Evolutionary conservation across 31 red algal species (phyloP).

Genomic region (Asparagopsis taxiformis): DNA sequence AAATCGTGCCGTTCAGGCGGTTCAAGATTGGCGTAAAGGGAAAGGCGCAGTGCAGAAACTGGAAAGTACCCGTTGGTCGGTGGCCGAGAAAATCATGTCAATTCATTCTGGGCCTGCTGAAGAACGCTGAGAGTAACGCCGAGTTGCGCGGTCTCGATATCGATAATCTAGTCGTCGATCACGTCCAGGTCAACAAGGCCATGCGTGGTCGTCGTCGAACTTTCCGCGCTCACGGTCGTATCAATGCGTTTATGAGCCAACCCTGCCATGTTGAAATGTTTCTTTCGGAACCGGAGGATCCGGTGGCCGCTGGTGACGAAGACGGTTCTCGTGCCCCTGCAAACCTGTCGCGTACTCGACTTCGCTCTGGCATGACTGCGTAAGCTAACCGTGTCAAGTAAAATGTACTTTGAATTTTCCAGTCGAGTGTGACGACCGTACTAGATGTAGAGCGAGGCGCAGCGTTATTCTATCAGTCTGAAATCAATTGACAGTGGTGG

Average conservation of each 20-base stretch:
- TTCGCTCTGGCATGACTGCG: constrained; percentile 71
- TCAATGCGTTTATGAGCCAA: constrained; percentile 97
- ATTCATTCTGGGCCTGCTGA: constrained; percentile 85
- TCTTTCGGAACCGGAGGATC: constrained; percentile 70
- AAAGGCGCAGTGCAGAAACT: constrained; percentile 91
- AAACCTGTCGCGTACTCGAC: constrained; percentile 44
- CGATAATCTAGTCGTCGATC: constrained; percentile 85
- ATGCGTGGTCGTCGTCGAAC: constrained; percentile 91
- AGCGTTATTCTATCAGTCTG: too few relatives aligned
- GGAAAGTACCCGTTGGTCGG: constrained; percentile 83
- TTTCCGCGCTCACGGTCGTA: constrained; percentile 96
- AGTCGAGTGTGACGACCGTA: too few relatives aligned
- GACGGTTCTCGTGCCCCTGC: constrained; percentile 46
- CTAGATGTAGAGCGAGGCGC: too few relatives aligned
- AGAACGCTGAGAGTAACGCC: constrained; percentile 95
- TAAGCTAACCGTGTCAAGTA: constrained; percentile 19
- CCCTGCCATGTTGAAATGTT: constrained; percentile 99
- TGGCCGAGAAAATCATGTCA: constrained; percentile 89
- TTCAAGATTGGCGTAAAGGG: constrained; percentile 98
- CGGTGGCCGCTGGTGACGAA: constrained; percentile 65
- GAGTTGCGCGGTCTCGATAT: constrained; percentile 89
- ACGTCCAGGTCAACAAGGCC: constrained; percentile 98
- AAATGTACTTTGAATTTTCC: too few relatives aligned
- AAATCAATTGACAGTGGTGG: too few relatives aligned
- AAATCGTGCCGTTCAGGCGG: constrained; percentile 94